phyloP scores from a whole-genome alignment of 2,329 filamentous ascomycete genomes.

The Macrophomina phaseolina region DNA sequence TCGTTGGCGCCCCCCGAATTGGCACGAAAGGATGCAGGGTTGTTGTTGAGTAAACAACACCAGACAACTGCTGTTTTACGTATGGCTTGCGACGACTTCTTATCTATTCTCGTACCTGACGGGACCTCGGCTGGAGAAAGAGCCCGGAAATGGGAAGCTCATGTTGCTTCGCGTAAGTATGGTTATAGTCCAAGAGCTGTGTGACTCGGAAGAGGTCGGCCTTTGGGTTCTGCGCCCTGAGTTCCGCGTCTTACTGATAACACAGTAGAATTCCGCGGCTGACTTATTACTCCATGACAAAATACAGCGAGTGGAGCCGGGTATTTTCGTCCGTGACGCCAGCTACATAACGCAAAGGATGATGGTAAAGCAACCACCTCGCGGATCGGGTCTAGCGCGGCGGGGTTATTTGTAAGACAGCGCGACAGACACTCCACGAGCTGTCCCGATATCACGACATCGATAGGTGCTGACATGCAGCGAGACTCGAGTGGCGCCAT shows the following conservation, averaged over 20 bases:
- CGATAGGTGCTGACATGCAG: background rate
- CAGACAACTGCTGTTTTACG: too few species aligned
- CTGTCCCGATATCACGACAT: background rate
- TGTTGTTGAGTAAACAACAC: background rate
- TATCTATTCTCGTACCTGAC: background rate
- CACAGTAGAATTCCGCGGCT: background rate
- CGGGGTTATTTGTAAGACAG: conserved; percentile 10
- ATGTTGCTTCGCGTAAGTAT: too few species aligned
- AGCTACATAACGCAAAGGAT: too few species aligned
- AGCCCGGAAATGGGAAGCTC: too few species aligned
- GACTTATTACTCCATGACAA: background rate
- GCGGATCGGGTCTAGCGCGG: background rate
- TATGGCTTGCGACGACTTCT: background rate
- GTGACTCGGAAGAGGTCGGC: too few species aligned
- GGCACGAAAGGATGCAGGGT: conserved; percentile 3
- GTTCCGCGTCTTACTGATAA: conserved; percentile 2
- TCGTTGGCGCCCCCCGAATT: conserved; percentile 1
- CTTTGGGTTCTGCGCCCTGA: background rate
- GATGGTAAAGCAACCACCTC: background rate
- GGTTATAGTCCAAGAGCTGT: too few species aligned
- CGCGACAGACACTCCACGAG: background rate
- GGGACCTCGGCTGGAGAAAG: too few species aligned
- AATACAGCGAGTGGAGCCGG: background rate
- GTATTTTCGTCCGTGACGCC: background rate
- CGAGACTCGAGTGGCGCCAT: background rate